Base-by-base conservation (phyloP, 2,329 filamentous ascomycete genomes). In the Chaetothyriales sp. region DNA sequence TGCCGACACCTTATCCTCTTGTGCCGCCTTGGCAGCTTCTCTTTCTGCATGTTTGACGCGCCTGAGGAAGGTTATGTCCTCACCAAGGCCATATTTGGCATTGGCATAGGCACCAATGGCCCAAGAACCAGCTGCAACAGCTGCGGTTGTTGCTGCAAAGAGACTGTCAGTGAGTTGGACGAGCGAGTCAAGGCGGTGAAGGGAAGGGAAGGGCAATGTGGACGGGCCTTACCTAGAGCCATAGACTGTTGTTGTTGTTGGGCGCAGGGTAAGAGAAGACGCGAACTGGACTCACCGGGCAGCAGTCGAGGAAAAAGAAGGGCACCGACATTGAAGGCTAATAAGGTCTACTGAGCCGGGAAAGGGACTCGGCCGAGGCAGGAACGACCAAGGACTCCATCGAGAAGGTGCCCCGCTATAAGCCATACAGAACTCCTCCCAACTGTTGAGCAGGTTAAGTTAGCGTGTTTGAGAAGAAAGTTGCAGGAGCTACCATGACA, bases 51-150 rank as follows among this genome's bases (percentile, higher is more conserved):
- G 65, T 36, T 66, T 69, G n/a, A 68, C 53, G 9, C 66, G 65
- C 10, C 68, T 62, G n/a, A 84, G 63, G 5, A 60, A 59, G 0
- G 61, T 58, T 15, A 83, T 55, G 62, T 89, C 84, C 60, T 83
- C 78, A 43, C 66, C 63, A 47, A 88, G 62, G 62, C 84, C 78
- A 59, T 76, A 80, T 68, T 83, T 86, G 49, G 79, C 84, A 60
- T 88, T 77, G 44, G 84, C 67, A 58, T 86, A 85, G 12, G 74
- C 72, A 43, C 76, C 74, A 10, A 69, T 67, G 9, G 69, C 69
- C 32, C 64, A 62, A n/a, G 59, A 59, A 43, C 62, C 64, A 12
- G 63, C 64, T 18, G 61, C 60, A 15, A 58, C 55, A 12, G 63
- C 61, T 44, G 61, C 60, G 44, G 58, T 53, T 44, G 50, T 54